phyloP scores from a whole-genome alignment of 2,329 filamentous ascomycete species.

The Colletotrichum liriopes region DNA sequence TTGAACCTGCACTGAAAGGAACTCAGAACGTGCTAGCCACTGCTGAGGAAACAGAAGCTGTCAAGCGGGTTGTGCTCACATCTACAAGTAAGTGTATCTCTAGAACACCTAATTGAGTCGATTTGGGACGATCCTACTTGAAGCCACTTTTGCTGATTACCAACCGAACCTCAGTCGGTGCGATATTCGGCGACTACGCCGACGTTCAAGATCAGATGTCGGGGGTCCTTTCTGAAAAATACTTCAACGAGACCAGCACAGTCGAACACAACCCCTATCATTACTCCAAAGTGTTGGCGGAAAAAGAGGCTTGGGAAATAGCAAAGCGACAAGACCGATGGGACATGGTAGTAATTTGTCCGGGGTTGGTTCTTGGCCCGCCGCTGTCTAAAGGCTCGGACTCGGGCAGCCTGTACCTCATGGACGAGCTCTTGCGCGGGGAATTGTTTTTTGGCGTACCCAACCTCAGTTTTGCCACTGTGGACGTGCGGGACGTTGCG shows the following conservation, averaged over 20 bases:
- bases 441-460: conserved; percentile 46
- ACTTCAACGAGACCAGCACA: conserved; percentile 49
- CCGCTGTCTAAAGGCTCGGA: conserved; percentile 45
- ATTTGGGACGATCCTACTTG: background rate
- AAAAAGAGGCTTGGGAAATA: conserved; percentile 49
- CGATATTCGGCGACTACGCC: conserved; percentile 47
- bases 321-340: conserved; percentile 46
- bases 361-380: conserved; percentile 48
- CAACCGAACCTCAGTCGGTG: conserved; percentile 40
- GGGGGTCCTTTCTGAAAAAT: conserved; percentile 43
- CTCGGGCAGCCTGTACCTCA: conserved; percentile 48
- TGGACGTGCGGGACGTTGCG: conserved; percentile 45
- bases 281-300: conserved; percentile 49
- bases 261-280: conserved; percentile 48
- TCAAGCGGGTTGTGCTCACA: conserved; percentile 46
- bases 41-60: conserved; percentile 45
- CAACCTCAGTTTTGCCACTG: conserved; percentile 44
- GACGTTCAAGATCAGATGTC: conserved; percentile 45
- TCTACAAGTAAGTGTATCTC: conserved; percentile 44
- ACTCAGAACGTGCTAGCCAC: conserved; percentile 48
- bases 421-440: conserved; percentile 47
- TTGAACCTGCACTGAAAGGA: conserved; percentile 49
- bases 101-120: background rate
- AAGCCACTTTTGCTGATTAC: background rate
- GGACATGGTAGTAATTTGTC: conserved; percentile 49